Evolutionary conservation across 495 filamentous ascomycete genomes (phyloP), one percentile per base, ranked within the genome.

Genomic region (Tetracladium setigerum): DNA sequence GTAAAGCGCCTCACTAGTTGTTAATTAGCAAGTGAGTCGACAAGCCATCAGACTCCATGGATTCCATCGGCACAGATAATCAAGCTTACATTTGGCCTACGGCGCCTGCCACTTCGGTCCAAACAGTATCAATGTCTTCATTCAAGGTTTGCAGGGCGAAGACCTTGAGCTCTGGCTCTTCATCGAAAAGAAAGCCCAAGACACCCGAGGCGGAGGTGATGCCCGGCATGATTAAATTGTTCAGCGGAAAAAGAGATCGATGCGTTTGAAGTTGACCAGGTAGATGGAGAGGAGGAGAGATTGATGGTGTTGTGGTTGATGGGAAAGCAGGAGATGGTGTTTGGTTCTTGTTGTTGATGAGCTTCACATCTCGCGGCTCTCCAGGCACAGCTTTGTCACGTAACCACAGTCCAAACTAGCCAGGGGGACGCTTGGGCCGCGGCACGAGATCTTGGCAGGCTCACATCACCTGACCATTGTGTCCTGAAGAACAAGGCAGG

Each of bases 71-170:
- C 17, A 36, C 12, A 15, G 41, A 1, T n/a, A 16, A 30, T 19
- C 4, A 37, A 76, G 22, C 88, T 66, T 71, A 95, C 90, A 99
- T 95, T 67, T 95, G 84, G 55, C 84, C 86, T 58, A 99, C 78
- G 37, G 85, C 82, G 40, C 82, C 87, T 24, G 91, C 89, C 39
- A 99, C 87, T 72, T 99, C 92, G 46, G 90, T 89, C 94, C 94
- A 99, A 52, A 97, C 76, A 43, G 89, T 82, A 64, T 97, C 89
- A 58, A 99, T 92, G 57, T 95, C 83, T 50, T 92, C 86, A 68
- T 97, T 92, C 59, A 97, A 77, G 50, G 85, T 88, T 73, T 91
- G 83, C 60, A 99, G 73, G 47, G 94, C 94, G 64, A 95, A 97
- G 58, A 88, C 80, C 70, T 85, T 88, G 59, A 99, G 79, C 71